phyloP scores from a whole-genome alignment of 1,139 yeast species.

The Scheffersomyces titani region DNA sequence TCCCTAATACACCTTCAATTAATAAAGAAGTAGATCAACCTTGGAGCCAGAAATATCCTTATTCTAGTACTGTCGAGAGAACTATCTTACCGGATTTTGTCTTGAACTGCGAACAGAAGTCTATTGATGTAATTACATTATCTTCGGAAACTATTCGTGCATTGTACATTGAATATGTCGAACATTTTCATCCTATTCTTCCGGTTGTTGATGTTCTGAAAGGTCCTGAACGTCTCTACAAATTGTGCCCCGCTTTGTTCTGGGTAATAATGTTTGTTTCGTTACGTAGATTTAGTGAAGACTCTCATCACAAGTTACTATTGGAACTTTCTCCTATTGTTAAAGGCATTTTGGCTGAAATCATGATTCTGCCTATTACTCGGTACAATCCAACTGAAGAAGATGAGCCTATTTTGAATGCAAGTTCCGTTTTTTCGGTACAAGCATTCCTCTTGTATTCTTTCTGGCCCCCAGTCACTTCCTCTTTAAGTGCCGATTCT shows the following conservation, averaged over 20 bases:
- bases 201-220: constrained; percentile 82
- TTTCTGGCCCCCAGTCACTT: constrained; percentile 94
- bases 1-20: constrained; percentile 38
- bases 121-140: constrained; percentile 66
- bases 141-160: constrained; percentile 60
- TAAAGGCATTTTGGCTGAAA: constrained; percentile 78
- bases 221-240: constrained; percentile 81
- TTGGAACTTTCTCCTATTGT: constrained; percentile 66
- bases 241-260: constrained; percentile 81
- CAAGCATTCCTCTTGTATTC: constrained; percentile 89
- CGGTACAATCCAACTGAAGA: constrained; percentile 73
- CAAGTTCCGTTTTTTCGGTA: constrained; percentile 90
- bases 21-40: constrained; percentile 12
- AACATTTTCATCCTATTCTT: constrained; percentile 75
- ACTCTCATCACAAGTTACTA: constrained; percentile 37
- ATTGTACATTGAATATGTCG: constrained; percentile 71
- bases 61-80: neutral
- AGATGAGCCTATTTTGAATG: constrained; percentile 80
- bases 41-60: neutral
- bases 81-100: constrained; percentile 37
- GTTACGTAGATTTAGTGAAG: constrained; percentile 56
- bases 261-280: constrained; percentile 94
- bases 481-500: constrained; percentile 91
- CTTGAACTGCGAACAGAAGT: constrained; percentile 60
- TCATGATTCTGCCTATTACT: constrained; percentile 87